phyloP scores from a whole-genome alignment of 2,329 filamentous ascomycete species.

The Fusarium anthophilum region DNA sequence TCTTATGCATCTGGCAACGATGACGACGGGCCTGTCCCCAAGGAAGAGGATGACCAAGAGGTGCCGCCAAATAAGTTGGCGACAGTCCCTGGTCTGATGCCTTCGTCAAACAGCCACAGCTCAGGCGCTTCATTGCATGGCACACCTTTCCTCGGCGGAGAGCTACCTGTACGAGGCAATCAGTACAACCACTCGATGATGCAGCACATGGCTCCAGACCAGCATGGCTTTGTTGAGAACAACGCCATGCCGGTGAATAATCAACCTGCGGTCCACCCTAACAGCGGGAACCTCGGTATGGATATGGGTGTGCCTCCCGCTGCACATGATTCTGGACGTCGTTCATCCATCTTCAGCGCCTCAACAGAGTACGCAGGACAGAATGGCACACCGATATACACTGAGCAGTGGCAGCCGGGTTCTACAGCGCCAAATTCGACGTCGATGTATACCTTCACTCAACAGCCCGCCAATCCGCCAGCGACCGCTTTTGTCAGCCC shows the following conservation, averaged over 20 bases:
- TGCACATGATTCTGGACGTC: constrained; percentile 56
- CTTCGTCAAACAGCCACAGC: constrained; percentile 50
- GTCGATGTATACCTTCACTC: constrained; percentile 57
- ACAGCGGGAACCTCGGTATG: constrained; percentile 51
- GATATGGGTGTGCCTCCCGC: constrained; percentile 55
- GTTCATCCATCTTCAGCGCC: constrained; percentile 55
- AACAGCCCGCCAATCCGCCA: constrained; percentile 49
- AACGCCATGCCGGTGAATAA: constrained; percentile 48
- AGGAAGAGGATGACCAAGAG: constrained; percentile 56
- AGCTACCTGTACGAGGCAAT: constrained; percentile 55
- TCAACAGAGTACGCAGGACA: constrained; percentile 55
- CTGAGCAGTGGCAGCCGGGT: constrained; percentile 55
- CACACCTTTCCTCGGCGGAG: constrained; percentile 51
- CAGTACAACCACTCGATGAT: constrained; percentile 55
- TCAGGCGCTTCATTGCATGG: constrained; percentile 46
- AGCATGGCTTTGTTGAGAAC: constrained; percentile 53
- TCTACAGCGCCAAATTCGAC: constrained; percentile 54
- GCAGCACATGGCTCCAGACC: constrained; percentile 54
- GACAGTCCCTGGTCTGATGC: constrained; percentile 48
- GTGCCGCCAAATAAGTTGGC: constrained; percentile 49
- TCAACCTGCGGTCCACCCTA: constrained; percentile 48
- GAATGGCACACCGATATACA: constrained; percentile 51
- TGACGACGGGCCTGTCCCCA: constrained; percentile 49
- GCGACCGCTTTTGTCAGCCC: constrained; percentile 46
- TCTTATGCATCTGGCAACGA: constrained; percentile 60